Evolutionary conservation across 1,139 yeast genomes (phyloP), one percentile per base, ranked within the genome.

Genomic region (Suhomyces bribrorum): DNA sequence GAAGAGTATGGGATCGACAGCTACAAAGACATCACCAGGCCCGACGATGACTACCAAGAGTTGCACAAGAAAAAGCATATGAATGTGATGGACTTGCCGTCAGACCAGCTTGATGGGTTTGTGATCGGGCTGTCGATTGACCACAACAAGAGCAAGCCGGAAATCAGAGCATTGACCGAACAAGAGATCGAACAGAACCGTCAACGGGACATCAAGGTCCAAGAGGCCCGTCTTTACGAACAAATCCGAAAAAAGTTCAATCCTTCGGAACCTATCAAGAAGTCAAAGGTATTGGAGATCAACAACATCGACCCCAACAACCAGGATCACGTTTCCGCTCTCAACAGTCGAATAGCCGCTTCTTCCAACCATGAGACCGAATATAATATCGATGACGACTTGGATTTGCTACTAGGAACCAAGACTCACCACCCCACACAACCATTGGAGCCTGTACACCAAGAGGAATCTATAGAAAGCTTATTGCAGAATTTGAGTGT

Each of bases 1-100:
- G 67, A 61, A 36, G 77, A 72, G 38, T 72, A 72, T 46, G 77
- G 76, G 0, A 43, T 72, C 12, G 58, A 53, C 2, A 56, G 58
- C 36, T 67, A 68, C 41, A 36, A 47, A 6, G 59, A 65, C 5
- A 59, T 68, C 1, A 53, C 60, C 1, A 56, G 47, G 12, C 31
- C 50, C 7, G 47, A 47, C 6, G 56, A 57, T 26, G 72, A 67
- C 43, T 66, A 66, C 44, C 59, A 64, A 40, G 59, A 46, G n/a
- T 6, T 55, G 5, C 47, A 53, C 20, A 58, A 57, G 34, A 49
- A 52, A 24, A 45, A 49, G 25, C 43, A 53, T 9, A 52, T 56
- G 13, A 53, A 59, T 24, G 54, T 66, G 5, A 22, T 34, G 32
- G 34, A 29, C 7, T 24, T 31, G 6, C 43, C 61, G 4, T 53